Percentiles rank a stretch among this genome's conserved stretches.
Conservation (phyloP, 75 land plant genomes). For the Pinus taeda region DNA sequence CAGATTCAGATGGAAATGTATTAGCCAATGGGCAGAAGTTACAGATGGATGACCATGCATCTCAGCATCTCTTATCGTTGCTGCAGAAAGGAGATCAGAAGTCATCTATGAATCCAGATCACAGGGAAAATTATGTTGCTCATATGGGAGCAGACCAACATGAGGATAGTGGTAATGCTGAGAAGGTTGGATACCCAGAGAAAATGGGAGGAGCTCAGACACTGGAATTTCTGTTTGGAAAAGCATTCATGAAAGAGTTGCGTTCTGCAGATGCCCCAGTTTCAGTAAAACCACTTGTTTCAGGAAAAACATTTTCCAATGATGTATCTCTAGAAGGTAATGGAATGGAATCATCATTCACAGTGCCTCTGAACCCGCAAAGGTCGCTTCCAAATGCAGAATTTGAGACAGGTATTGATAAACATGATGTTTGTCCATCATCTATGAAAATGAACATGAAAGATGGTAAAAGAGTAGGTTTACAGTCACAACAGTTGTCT, state of each 20-base stretch:
- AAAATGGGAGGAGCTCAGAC: slow-evolving; percentile 40
- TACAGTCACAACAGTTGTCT: slow-evolving; percentile 2
- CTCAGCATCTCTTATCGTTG: slow-evolving; percentile 84
- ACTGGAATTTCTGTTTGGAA: slow-evolving; percentile 83
- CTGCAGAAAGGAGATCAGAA: slow-evolving; percentile 49
- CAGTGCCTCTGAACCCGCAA: background rate
- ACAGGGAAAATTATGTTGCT: background rate
- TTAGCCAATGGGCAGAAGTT: slow-evolving; percentile 9
- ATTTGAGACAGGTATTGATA: slow-evolving; percentile 1
- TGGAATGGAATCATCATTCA: background rate
- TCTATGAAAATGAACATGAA: background rate
- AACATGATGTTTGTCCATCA: background rate
- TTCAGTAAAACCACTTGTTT: slow-evolving; percentile 24
- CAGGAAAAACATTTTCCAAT: background rate
- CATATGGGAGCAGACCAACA: slow-evolving; percentile 9
- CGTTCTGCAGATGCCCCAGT: slow-evolving; percentile 72
- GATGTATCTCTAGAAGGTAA: slow-evolving; percentile 6
- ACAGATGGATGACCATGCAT: slow-evolving; percentile 59
- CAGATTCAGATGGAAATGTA: slow-evolving; percentile 6
- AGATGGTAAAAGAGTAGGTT: background rate
- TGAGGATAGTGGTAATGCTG: slow-evolving; percentile 11
- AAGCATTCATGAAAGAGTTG: slow-evolving; percentile 84
- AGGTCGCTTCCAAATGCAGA: background rate
- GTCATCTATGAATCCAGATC: background rate
- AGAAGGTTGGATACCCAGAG: slow-evolving; percentile 21